Evolutionary conservation across 805 yeast species (phyloP), one percentile per base, ranked within the genome.

Genomic region (Candida schatavii): DNA sequence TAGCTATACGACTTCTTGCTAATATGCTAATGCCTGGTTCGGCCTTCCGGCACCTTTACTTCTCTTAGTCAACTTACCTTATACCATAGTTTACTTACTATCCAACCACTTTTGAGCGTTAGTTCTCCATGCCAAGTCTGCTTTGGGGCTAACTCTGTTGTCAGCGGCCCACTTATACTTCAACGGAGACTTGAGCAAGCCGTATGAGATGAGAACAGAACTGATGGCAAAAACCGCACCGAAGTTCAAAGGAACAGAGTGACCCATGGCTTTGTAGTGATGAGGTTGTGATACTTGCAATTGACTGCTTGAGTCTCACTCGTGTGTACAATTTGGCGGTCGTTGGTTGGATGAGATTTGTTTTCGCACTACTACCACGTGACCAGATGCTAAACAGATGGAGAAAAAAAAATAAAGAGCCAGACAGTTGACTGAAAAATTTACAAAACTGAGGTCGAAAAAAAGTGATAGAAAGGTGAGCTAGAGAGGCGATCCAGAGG

Each of bases 61-160:
- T n/a, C n/a, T n/a, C n/a, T n/a, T n/a, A n/a, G n/a, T n/a, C n/a
- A n/a, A n/a, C n/a, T n/a, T n/a, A n/a, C n/a, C n/a, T n/a, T n/a
- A n/a, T n/a, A n/a, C n/a, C n/a, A n/a, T n/a, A n/a, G n/a, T n/a
- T 15, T 35, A 38, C 20, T 46, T 37, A 28, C 52, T 51, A 33
- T 70, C 71, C 44, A 70, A 60, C 75, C 75, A 70, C 49, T 66
- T 61, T 43, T 64, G 66, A 37, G 74, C 68, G 39, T 70, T 69
- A 47, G 62, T 67, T 64, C 75, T 70, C 72, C 73, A 70, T 14
- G 75, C 72, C 47, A 68, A 64, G 45, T 70, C 75, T 36, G 74
- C 74, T 56, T 70, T 70, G 27, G 75, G 75, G 48, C 71, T 66
- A 41, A 68, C 49, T 57, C 73, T 65, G 56, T 64, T 68, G 46